Evolutionary conservation across 345 rosid genomes (phyloP).

Genomic region (Cardiospermum halicacabum): DNA sequence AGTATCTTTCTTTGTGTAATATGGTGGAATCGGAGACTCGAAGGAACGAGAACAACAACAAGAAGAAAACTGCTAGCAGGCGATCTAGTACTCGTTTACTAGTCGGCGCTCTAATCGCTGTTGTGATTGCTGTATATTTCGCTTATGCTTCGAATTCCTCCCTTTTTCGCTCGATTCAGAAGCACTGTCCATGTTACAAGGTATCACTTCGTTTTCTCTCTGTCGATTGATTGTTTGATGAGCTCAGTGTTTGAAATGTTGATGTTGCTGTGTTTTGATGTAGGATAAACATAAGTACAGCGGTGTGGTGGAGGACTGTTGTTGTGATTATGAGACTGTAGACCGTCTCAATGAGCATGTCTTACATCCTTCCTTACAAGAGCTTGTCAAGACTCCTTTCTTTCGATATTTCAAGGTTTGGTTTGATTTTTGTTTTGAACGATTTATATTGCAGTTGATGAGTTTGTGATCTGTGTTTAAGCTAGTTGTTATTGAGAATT

Average conservation of each 20-base stretch:
- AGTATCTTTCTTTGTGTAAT: no score
- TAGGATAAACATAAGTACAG: conserved; percentile 22
- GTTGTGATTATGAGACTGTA: conserved; percentile 92
- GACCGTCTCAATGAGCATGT: conserved; percentile 61
- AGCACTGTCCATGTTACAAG: conserved; percentile 57
- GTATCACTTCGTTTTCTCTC: conserved; percentile 28
- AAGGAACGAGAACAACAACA: conserved; percentile 17
- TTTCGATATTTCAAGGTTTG: conserved; percentile 87
- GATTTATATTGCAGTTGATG: neutral
- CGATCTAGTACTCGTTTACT: conserved; percentile 33
- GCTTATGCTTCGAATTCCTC: conserved; percentile 26
- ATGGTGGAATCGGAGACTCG: conserved; percentile 35
- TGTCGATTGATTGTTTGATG: neutral
- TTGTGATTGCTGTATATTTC: conserved; percentile 39
- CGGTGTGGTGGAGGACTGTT: conserved; percentile 86
- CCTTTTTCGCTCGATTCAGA: conserved; percentile 24
- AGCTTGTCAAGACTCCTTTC: conserved; percentile 78
- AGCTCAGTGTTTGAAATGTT: no score
- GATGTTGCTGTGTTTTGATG: neutral
- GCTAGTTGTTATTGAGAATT: neutral
- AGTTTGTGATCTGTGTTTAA: neutral
- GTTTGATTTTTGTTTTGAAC: neutral
- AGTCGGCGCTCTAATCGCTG: conserved; percentile 34
- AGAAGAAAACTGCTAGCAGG: conserved; percentile 14
- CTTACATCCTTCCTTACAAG: conserved; percentile 75